A percentile compares a stretch with the other conserved stretches of the same genome.
phyloP scores from a whole-genome alignment of 352 stramenopile species.

The Globisporangium solare region DNA sequence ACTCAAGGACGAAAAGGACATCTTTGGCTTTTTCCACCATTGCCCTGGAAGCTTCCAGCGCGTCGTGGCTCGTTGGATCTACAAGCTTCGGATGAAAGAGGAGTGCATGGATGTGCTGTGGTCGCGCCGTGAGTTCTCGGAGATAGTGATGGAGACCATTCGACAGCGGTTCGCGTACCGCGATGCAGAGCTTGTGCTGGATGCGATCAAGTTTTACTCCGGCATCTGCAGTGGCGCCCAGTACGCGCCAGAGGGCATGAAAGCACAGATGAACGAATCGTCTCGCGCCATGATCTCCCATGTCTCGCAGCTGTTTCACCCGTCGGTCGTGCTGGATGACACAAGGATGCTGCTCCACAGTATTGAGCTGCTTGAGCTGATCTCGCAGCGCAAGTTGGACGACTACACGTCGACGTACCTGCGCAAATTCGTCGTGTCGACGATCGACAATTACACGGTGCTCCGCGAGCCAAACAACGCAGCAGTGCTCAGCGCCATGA shows the following conservation, averaged over 20 bases:
- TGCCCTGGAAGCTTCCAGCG: constrained; percentile 84
- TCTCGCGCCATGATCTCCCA: constrained; percentile 84
- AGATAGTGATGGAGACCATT: constrained; percentile 86
- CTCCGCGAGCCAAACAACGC: constrained; percentile 63
- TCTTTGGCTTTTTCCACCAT: constrained; percentile 83
- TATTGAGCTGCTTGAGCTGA: constrained; percentile 80
- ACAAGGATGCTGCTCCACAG: constrained; percentile 81
- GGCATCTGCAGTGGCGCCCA: constrained; percentile 70
- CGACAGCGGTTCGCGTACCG: constrained; percentile 83
- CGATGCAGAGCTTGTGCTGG: constrained; percentile 75
- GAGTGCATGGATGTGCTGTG: constrained; percentile 83
- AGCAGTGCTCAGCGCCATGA: constrained; percentile 65
- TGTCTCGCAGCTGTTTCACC: constrained; percentile 84
- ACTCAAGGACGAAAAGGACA: constrained; percentile 79
- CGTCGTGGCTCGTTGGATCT: constrained; percentile 82
- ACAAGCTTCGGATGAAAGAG: constrained; percentile 77
- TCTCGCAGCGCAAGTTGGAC: constrained; percentile 76
- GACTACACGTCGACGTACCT: constrained; percentile 84
- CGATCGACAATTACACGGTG: constrained; percentile 71
- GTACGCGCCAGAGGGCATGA: constrained; percentile 76
- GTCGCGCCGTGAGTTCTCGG: constrained; percentile 69
- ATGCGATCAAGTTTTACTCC: constrained; percentile 88
- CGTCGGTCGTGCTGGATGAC: constrained; percentile 78
- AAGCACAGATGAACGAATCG: constrained; percentile 76
- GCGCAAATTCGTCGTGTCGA: constrained; percentile 85